Evolutionary conservation across 306 rosid genomes (phyloP).

Genomic region (Parietaria judaica): DNA sequence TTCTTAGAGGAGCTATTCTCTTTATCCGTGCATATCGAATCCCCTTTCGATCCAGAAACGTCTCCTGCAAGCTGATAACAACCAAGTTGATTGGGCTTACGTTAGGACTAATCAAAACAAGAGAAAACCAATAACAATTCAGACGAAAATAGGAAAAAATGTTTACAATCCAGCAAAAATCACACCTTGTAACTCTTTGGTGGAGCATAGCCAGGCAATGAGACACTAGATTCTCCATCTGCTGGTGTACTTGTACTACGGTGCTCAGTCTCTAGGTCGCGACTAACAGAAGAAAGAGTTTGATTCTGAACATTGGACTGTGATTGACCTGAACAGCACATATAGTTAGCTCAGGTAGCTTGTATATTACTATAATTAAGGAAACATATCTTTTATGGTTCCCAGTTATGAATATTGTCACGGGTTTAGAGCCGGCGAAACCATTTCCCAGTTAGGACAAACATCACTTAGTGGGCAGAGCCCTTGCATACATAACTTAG

Average conservation of each 20-base stretch:
- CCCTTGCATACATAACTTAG: no score
- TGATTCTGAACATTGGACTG: conserved; percentile 36
- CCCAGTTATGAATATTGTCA: no score
- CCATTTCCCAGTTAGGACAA: no score
- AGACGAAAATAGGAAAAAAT: conserved; percentile 6
- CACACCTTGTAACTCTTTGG: conserved; percentile 41
- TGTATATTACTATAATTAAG: neutral
- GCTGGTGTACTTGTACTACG: conserved; percentile 16
- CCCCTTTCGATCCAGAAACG: conserved; percentile 36
- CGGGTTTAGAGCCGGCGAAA: no score
- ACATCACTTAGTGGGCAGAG: no score
- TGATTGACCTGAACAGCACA: conserved; percentile 40
- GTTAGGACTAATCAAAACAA: conserved; percentile 27
- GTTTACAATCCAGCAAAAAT: conserved; percentile 9
- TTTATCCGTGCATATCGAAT: conserved; percentile 38
- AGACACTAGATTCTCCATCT: conserved; percentile 27
- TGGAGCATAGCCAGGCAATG: conserved; percentile 29
- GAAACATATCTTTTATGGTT: neutral
- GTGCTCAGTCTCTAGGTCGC: conserved; percentile 38
- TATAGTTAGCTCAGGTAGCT: conserved; percentile 18
- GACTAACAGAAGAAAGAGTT: conserved; percentile 36
- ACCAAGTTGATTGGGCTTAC: conserved; percentile 26
- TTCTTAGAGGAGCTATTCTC: conserved; percentile 37
- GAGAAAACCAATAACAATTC: conserved; percentile 3
- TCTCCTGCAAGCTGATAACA: conserved; percentile 25